Evolutionary conservation across 495 filamentous ascomycete genomes (phyloP).

Genomic region (Lasiosphaeria ovina): DNA sequence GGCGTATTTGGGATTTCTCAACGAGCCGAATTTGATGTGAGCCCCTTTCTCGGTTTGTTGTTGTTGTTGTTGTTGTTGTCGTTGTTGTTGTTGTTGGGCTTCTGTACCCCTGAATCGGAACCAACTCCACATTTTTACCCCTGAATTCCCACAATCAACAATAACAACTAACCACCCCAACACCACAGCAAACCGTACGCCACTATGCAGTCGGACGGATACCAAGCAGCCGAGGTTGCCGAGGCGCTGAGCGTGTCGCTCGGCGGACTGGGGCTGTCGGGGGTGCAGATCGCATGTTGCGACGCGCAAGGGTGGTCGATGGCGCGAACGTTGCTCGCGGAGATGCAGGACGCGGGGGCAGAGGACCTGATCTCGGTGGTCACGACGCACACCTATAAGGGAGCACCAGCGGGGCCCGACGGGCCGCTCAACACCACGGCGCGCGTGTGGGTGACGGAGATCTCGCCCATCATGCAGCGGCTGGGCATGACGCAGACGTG

Average conservation of each 20-base stretch:
- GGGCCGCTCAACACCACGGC: conserved; percentile 19
- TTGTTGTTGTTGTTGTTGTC: too few relatives aligned
- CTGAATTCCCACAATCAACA: too few relatives aligned
- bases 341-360: conserved; percentile 42
- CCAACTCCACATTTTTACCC: too few relatives aligned
- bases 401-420: conserved; percentile 32
- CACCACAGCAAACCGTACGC: conserved; percentile 38
- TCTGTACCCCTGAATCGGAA: too few relatives aligned
- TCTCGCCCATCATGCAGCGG: conserved; percentile 22
- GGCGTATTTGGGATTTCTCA: conserved; percentile 54
- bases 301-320: conserved; percentile 52
- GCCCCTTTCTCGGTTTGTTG: conserved; percentile 4
- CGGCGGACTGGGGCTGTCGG: conserved; percentile 32
- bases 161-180: background rate
- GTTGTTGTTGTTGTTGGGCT: too few relatives aligned
- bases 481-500: conserved; percentile 41
- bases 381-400: conserved; percentile 51
- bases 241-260: conserved; percentile 41
- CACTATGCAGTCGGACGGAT: conserved; percentile 47
- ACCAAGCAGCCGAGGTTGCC: conserved; percentile 50
- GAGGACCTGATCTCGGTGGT: conserved; percentile 41
- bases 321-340: conserved; percentile 37
- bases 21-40: conserved; percentile 53
- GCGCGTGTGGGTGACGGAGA: conserved; percentile 26
- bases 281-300: conserved; percentile 48